Evolutionary conservation across 257 asterid species (phyloP).

Genomic region (Ehretia macrophylla): DNA sequence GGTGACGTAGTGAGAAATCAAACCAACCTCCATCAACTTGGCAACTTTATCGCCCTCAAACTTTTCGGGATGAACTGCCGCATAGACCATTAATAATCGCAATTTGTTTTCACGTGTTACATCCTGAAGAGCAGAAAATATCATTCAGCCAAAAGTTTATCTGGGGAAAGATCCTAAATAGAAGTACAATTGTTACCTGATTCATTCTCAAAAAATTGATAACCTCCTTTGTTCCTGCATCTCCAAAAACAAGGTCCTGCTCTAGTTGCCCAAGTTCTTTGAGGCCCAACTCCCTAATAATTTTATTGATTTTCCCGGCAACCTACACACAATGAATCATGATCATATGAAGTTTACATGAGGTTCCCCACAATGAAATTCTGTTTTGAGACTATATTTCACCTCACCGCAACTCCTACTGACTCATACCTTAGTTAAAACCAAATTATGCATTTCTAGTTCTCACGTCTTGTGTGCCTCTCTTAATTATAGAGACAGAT

Average conservation of each 20-base stretch:
- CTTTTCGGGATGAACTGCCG: constrained; percentile 89
- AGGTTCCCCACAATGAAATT: too few species aligned
- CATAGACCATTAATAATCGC: constrained; percentile 96
- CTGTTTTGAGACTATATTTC: too few species aligned
- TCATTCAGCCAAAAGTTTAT: neutral
- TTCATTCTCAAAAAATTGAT: constrained; percentile 76
- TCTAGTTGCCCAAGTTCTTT: constrained; percentile 94
- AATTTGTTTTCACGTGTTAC: constrained; percentile 80
- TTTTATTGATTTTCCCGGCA: constrained; percentile 83
- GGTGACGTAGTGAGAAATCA: neutral
- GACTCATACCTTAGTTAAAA: too few species aligned
- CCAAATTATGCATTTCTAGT: too few species aligned
- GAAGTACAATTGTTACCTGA: constrained; percentile 39
- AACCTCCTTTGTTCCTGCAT: constrained; percentile 90
- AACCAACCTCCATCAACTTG: constrained; percentile 81
- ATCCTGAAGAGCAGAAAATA: constrained; percentile 54
- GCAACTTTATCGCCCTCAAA: constrained; percentile 85
- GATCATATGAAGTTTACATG: neutral
- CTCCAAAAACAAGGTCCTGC: constrained; percentile 98
- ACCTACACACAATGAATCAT: constrained; percentile 41
- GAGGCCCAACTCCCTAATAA: constrained; percentile 73
- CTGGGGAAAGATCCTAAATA: neutral
- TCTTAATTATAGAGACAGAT: too few species aligned
- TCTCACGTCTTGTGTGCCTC: too few species aligned
- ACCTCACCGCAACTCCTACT: too few species aligned